A percentile compares a stretch with the other conserved stretches of the same genome.
These are phyloP conservation scores for Cucurbita ficifolia DNA, from an alignment of 306 rosid genomes.

Conservation along the genomic window DNA sequence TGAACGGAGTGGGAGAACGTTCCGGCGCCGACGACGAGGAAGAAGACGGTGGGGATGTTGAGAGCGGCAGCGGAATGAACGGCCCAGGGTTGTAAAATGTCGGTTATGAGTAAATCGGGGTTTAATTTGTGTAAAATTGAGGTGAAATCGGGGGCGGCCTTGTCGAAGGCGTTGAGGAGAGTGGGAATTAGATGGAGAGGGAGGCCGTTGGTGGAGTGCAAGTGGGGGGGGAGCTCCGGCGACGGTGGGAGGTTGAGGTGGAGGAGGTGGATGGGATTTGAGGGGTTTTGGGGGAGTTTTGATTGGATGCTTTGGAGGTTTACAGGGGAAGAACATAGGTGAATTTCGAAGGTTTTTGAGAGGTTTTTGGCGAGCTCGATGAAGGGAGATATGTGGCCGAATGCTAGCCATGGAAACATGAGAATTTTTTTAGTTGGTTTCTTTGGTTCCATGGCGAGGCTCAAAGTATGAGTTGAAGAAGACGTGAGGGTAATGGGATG, in stretches of 20 bases:
- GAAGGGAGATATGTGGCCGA: not conserved
- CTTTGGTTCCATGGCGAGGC: not conserved
- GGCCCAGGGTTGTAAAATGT: slow-evolving; percentile 19
- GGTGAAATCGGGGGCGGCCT: slow-evolving; percentile 5
- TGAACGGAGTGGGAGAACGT: not conserved
- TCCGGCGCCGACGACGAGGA: not conserved
- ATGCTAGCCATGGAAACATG: not conserved
- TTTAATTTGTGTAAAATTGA: not conserved
- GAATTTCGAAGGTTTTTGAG: not conserved
- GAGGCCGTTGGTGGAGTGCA: slow-evolving; percentile 16
- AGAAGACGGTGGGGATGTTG: slow-evolving; percentile 9
- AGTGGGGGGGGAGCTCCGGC: slow-evolving; percentile 11
- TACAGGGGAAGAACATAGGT: not conserved
- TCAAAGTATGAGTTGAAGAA: no score
- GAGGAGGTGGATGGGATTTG: not conserved
- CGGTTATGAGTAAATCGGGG: slow-evolving; percentile 14
- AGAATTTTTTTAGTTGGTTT: not conserved
- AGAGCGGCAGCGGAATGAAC: not conserved
- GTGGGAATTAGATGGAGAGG: slow-evolving; percentile 11
- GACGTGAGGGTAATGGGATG: no score
- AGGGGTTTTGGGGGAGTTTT: not conserved
- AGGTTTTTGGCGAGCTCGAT: not conserved
- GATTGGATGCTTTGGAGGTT: not conserved
- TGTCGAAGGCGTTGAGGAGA: slow-evolving; percentile 14
- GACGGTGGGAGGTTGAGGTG: slow-evolving; percentile 9